These are phyloP conservation scores for Amanita rimosa DNA, from an alignment of 768 basidiomycete genomes.

Conservation along the genomic window DNA sequence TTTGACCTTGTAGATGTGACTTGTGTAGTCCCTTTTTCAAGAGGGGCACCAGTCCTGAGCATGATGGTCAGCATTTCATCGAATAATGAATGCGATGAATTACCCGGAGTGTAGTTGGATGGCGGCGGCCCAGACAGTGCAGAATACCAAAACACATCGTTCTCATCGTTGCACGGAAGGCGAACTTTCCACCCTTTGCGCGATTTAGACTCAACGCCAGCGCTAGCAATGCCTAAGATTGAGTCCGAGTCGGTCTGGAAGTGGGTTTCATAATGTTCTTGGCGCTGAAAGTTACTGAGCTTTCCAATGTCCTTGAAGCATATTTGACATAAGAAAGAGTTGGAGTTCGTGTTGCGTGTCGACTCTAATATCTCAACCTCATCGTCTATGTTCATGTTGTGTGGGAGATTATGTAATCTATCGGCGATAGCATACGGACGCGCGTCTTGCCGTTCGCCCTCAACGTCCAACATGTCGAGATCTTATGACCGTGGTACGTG, in stretches of 20 bases:
- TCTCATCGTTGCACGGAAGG: slow-evolving; percentile 13
- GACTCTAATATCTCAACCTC: slow-evolving; percentile 11
- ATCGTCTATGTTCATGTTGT: slow-evolving; percentile 8
- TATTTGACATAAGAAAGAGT: slow-evolving; percentile 3
- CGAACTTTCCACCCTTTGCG: slow-evolving; percentile 1
- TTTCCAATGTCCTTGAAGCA: slow-evolving; percentile 32
- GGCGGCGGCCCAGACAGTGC: slow-evolving; percentile 29
- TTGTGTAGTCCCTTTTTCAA: slow-evolving; percentile 43
- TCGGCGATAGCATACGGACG: slow-evolving; percentile 25
- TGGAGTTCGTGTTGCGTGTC: slow-evolving; percentile 26
- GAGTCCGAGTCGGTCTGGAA: slow-evolving; percentile 12
- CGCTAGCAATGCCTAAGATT: not conserved
- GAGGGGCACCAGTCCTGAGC: slow-evolving; percentile 51
- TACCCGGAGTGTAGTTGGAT: slow-evolving; percentile 55
- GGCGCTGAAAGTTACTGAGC: slow-evolving; percentile 25
- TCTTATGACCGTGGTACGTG: slow-evolving; percentile 90
- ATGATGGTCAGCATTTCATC: not conserved
- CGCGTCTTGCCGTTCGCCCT: slow-evolving; percentile 33
- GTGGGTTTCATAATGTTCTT: slow-evolving; percentile 49
- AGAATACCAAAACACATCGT: slow-evolving; percentile 60
- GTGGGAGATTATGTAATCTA: slow-evolving; percentile 4
- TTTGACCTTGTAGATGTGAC: slow-evolving; percentile 37
- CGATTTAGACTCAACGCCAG: not conserved
- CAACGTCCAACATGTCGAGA: slow-evolving; percentile 58
- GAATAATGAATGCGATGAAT: not conserved